Conservation (phyloP, 805 yeast species). For the Ogataea dorogensis region DNA sequence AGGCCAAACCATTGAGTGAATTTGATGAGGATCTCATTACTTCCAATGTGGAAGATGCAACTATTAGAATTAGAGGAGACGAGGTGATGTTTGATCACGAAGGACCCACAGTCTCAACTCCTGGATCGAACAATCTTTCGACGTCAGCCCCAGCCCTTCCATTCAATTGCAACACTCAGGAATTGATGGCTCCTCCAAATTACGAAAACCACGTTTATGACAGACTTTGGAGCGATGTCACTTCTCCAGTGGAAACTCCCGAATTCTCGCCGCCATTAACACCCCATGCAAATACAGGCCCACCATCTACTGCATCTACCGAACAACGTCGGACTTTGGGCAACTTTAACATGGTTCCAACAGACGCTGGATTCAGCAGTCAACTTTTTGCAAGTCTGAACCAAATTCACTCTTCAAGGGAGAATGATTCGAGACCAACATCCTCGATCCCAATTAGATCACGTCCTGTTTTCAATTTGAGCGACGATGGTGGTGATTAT, state of each 20-base stretch:
- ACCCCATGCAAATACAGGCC: constrained; percentile 10
- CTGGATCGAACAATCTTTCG: constrained; percentile 6
- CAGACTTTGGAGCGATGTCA: constrained; percentile 66
- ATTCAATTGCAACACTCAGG: constrained; percentile 34
- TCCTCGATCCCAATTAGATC: constrained; percentile 15
- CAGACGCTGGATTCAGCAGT: constrained; percentile 24
- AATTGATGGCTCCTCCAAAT: constrained; percentile 76
- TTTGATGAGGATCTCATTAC: constrained; percentile 24
- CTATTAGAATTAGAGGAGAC: constrained; percentile 29
- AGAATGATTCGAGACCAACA: constrained; percentile 34
- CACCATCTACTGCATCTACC: constrained; percentile 6
- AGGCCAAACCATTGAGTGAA: constrained; percentile 40
- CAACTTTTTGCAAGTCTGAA: constrained; percentile 52
- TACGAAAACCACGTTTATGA: constrained; percentile 83
- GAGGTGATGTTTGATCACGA: constrained; percentile 29
- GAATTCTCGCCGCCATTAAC: constrained; percentile 36
- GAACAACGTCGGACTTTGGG: constrained; percentile 8
- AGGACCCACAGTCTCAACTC: constrained; percentile 7
- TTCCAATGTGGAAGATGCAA: constrained; percentile 28
- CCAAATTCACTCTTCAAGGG: constrained; percentile 49
- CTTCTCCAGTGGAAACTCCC: constrained; percentile 48
- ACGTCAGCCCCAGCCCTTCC: constrained; percentile 13
- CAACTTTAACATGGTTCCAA: constrained; percentile 28
- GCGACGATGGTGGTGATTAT: constrained; percentile 34
- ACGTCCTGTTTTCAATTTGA: constrained; percentile 32